These are phyloP conservation scores for Fusarium pseudonygamai DNA, from an alignment of 2,329 filamentous ascomycete genomes.

Conservation along the genomic window DNA sequence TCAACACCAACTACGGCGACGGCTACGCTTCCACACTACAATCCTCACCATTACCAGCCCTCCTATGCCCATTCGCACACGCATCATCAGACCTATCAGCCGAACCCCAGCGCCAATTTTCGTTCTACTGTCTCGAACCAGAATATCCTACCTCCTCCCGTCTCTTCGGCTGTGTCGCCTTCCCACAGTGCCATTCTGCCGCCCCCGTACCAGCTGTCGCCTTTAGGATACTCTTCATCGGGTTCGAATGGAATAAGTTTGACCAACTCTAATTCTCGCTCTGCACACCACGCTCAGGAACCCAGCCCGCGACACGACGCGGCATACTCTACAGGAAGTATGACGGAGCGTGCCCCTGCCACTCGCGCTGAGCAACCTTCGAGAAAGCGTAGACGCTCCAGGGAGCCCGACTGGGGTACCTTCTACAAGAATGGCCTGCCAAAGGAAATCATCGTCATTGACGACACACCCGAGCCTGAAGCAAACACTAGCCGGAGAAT, in stretches of 20 bases:
- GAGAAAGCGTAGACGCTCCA: slow-evolving; percentile 66
- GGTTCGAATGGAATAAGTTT: slow-evolving; percentile 47
- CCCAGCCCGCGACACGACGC: slow-evolving; percentile 41
- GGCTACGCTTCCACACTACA: slow-evolving; percentile 75
- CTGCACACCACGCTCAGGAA: slow-evolving; percentile 46
- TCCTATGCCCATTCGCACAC: slow-evolving; percentile 57
- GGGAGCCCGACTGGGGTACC: slow-evolving; percentile 78
- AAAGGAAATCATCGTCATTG: slow-evolving; percentile 86
- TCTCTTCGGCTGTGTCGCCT: slow-evolving; percentile 40
- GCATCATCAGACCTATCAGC: slow-evolving; percentile 45
- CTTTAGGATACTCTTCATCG: slow-evolving; percentile 46
- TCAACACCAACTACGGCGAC: slow-evolving; percentile 84
- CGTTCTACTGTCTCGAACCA: slow-evolving; percentile 42
- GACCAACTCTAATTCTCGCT: slow-evolving; percentile 43
- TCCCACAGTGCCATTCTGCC: slow-evolving; percentile 40
- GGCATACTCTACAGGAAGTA: slow-evolving; percentile 38
- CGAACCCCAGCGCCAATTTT: slow-evolving; percentile 43
- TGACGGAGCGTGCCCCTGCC: slow-evolving; percentile 43
- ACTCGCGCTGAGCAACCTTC: slow-evolving; percentile 46
- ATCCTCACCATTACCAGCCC: slow-evolving; percentile 70
- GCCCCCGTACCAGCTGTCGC: slow-evolving; percentile 43
- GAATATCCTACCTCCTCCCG: slow-evolving; percentile 45
- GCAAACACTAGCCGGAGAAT: slow-evolving; percentile 54
- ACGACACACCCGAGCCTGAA: slow-evolving; percentile 73
- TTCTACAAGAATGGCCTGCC: slow-evolving; percentile 87